These are phyloP conservation scores for Albizia julibrissin DNA, from an alignment of 306 rosid species.

Conservation along the genomic window DNA sequence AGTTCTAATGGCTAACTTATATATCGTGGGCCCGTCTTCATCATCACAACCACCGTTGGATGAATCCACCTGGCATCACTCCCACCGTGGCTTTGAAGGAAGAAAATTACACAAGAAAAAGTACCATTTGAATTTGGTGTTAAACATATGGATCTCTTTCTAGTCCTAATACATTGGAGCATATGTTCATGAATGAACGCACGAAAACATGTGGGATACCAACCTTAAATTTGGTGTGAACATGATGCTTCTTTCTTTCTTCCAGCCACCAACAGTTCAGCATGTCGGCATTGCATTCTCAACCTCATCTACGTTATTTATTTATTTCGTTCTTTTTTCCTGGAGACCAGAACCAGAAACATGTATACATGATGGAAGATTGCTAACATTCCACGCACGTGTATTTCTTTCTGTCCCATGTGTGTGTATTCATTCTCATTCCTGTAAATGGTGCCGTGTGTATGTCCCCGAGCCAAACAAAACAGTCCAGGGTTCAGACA, in stretches of 20 bases:
- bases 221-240: slow-evolving; percentile 31
- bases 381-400: not conserved
- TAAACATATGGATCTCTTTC: not conserved
- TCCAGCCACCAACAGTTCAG: slow-evolving; percentile 8
- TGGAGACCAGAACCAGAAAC: not conserved
- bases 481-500: not conserved
- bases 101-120: not conserved
- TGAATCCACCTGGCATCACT: slow-evolving; percentile 13
- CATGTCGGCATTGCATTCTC: slow-evolving; percentile 15
- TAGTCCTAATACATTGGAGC: not conserved
- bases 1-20: slow-evolving; percentile 33
- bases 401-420: not conserved
- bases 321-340: not conserved
- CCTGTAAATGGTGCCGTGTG: not conserved
- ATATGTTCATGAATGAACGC: too few relatives aligned
- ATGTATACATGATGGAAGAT: not conserved
- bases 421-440: not conserved
- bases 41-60: not conserved
- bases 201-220: too few relatives aligned
- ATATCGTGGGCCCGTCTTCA: slow-evolving; percentile 34
- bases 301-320: not conserved
- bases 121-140: not conserved
- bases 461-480: not conserved
- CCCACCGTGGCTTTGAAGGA: not conserved
- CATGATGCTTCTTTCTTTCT: not conserved